Conservation (phyloP, 495 filamentous ascomycete genomes). For the Hypoxylon subgilvum region DNA sequence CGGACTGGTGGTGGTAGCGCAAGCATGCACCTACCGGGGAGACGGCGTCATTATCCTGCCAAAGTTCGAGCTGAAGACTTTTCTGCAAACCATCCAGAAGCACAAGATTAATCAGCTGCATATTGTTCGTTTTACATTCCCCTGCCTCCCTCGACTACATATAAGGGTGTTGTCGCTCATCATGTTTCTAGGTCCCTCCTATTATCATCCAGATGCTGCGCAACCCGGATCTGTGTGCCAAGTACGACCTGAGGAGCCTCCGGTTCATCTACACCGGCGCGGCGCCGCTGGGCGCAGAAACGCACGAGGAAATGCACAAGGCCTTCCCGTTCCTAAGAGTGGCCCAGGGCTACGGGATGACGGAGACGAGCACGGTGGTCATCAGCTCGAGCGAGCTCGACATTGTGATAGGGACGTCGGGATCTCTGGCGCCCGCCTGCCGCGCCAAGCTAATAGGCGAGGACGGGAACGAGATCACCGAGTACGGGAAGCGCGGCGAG, state of each 20-base stretch:
- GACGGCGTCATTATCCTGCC: slow-evolving; percentile 82
- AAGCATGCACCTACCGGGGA: slow-evolving; percentile 72
- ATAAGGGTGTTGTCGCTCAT: background rate
- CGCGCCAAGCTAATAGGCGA: slow-evolving; percentile 72
- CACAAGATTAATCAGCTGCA: slow-evolving; percentile 74
- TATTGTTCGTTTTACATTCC: slow-evolving; percentile 59
- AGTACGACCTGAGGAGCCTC: slow-evolving; percentile 78
- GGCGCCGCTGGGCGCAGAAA: slow-evolving; percentile 82
- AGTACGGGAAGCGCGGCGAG: slow-evolving; percentile 80
- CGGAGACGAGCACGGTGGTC: slow-evolving; percentile 80
- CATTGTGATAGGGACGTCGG: slow-evolving; percentile 74
- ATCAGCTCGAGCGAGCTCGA: slow-evolving; percentile 68
- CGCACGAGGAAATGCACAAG: slow-evolving; percentile 68
- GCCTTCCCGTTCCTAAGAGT: slow-evolving; percentile 70
- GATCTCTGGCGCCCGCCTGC: slow-evolving; percentile 69
- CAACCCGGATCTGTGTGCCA: slow-evolving; percentile 63
- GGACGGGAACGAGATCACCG: slow-evolving; percentile 77
- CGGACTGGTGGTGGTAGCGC: slow-evolving; percentile 76
- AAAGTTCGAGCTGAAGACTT: slow-evolving; percentile 75
- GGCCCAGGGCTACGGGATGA: slow-evolving; percentile 85
- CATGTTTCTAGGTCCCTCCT: slow-evolving; percentile 69
- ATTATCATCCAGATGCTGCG: slow-evolving; percentile 84
- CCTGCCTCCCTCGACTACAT: too few relatives aligned
- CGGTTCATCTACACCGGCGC: slow-evolving; percentile 76
- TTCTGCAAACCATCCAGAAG: slow-evolving; percentile 70